phyloP scores from a whole-genome alignment of 192 early-diverging fungal genomes.

The Geranomyces variabilis region DNA sequence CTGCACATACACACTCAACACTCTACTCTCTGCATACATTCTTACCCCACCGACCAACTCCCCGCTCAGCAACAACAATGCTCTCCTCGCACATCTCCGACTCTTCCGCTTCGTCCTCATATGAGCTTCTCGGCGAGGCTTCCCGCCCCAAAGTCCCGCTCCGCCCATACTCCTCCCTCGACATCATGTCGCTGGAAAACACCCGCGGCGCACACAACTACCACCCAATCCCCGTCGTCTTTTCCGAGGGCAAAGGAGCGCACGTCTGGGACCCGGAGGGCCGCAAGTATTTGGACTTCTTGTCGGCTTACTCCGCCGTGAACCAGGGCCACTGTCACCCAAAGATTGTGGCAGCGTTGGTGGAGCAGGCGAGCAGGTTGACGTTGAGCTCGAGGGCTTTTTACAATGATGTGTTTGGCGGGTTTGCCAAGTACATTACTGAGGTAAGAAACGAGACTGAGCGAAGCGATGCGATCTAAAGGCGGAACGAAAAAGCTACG shows the following conservation, averaged over 20 bases:
- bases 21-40: no score
- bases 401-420: constrained; percentile 92
- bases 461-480: no score
- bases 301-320: constrained; percentile 82
- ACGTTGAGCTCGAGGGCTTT: constrained; percentile 93
- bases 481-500: no score
- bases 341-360: constrained; percentile 87
- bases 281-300: constrained; percentile 84
- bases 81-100: constrained; percentile 10
- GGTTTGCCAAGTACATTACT: constrained; percentile 88
- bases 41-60: no score
- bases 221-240: constrained; percentile 95
- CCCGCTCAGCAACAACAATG: constrained; percentile 1
- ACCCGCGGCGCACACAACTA: constrained; percentile 97
- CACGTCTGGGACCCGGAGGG: constrained; percentile 95
- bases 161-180: constrained; percentile 25
- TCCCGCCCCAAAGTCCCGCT: constrained; percentile 27
- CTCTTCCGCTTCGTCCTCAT: neutral
- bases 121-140: constrained; percentile 27
- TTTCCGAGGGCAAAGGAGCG: constrained; percentile 81
- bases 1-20: no score
- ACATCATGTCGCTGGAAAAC: constrained; percentile 70
- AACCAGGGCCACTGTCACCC: constrained; percentile 96
- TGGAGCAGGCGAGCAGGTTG: constrained; percentile 84
- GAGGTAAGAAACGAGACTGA: constrained; percentile 47